These are phyloP conservation scores for Solanum ahanhuiri DNA, from an alignment of 257 asterid genomes.

Conservation along the genomic window DNA sequence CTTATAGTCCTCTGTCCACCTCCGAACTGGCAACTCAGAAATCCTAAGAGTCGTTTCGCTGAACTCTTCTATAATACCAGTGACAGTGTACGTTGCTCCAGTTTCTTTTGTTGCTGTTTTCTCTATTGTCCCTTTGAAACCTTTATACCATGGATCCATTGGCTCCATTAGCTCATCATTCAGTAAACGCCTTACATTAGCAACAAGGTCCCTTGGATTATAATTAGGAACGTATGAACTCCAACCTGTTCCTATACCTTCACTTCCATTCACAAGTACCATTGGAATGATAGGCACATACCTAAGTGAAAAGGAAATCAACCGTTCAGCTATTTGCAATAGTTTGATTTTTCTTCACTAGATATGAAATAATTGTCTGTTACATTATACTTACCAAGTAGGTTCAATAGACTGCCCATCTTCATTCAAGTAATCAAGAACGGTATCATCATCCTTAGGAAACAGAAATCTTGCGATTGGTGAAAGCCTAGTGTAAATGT, in stretches of 20 bases:
- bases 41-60: constrained; percentile 55
- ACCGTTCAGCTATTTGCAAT: neutral
- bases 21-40: constrained; percentile 81
- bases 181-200: constrained; percentile 62
- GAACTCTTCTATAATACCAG: constrained; percentile 66
- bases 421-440: constrained; percentile 76
- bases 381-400: constrained; percentile 44
- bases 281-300: constrained; percentile 75
- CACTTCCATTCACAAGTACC: constrained; percentile 97
- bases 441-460: constrained; percentile 79
- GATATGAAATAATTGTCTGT: neutral
- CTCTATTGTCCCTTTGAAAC: constrained; percentile 72
- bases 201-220: constrained; percentile 76
- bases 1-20: constrained; percentile 92
- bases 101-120: constrained; percentile 56
- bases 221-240: constrained; percentile 83
- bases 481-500: constrained; percentile 61
- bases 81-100: constrained; percentile 51
- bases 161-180: constrained; percentile 61
- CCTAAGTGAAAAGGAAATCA: constrained; percentile 32
- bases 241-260: constrained; percentile 99
- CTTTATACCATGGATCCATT: constrained; percentile 95
- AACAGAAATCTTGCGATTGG: constrained; percentile 65
- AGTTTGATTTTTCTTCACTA: neutral
- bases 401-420: constrained; percentile 96